Evolutionary conservation across 1,284 basidiomycete species (phyloP), one percentile per base, ranked within the genome.

Genomic region (Amylostereum areolatum): DNA sequence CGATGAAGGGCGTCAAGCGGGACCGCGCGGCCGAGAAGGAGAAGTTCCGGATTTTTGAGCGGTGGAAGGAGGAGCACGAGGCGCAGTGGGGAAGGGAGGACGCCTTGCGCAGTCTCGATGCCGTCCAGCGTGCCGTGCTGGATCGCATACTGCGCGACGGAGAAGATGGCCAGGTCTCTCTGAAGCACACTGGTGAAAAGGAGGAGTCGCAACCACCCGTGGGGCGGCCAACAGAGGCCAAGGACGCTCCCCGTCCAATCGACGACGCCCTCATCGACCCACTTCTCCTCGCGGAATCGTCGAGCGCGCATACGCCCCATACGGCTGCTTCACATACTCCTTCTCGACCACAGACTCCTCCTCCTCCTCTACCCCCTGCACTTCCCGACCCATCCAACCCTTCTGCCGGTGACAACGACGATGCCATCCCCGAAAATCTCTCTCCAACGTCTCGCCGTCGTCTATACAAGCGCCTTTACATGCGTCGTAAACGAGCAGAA

Each of bases 401-500:
- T 45, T 25, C 41, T 31, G 37, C n/a, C 34, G 28, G 41, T 3
- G 34, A 52, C 43, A 37, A 42, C 18, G 39, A 50, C 52, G 48
- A 57, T 42, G 24, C 30, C 51, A 52, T 32, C 5, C 50, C 18
- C 56, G 57, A 60, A 8, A 37, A 48, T 25, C 63, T 78, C n/a
- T 74, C 75, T n/a, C 81, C 83, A 3, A 61, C 58, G 2, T 73
- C 78, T 3, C 80, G 80, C 12, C 74, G 80, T 39, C 80, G 77
- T 33, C 56, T 79, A 32, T 66, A 68, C 52, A 87, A 87, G 52
- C 72, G 84, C 32, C 65, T 89, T 5, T 77, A 85, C 59, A 88
- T 88, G 85, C 80, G 86, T 8, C 76, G 77, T 37, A 83, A 80
- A 60, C 75, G 86, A 36, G 85, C 85, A 11, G 65, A 71, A 35